Evolutionary conservation across 106 monocot species (phyloP).

Genomic region (Apostasia ramifera): DNA sequence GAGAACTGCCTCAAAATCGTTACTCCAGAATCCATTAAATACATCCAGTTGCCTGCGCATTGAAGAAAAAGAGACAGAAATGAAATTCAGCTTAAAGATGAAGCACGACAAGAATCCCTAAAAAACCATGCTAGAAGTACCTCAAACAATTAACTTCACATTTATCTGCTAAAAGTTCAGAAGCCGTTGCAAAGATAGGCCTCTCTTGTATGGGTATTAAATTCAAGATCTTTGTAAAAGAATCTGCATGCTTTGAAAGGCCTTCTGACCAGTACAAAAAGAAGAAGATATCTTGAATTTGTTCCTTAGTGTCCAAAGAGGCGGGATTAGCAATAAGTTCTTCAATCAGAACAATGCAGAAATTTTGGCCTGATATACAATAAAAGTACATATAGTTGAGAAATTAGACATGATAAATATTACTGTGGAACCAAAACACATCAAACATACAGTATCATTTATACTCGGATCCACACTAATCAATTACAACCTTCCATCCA

Average conservation of each 20-base stretch:
- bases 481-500: too few relatives aligned
- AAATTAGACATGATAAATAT: neutral
- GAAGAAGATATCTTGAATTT: slow-evolving; percentile 70
- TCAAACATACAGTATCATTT: neutral
- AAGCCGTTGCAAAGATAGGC: slow-evolving; percentile 29
- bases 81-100: neutral
- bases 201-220: slow-evolving; percentile 42
- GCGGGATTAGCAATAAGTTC: slow-evolving; percentile 45
- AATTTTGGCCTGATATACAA: slow-evolving; percentile 57
- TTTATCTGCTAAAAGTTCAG: slow-evolving; percentile 30
- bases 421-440: neutral
- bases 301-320: slow-evolving; percentile 25
- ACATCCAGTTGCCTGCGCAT: slow-evolving; percentile 51
- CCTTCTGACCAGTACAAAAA: slow-evolving; percentile 70
- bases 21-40: slow-evolving; percentile 29
- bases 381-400: neutral
- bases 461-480: neutral
- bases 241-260: slow-evolving; percentile 67
- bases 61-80: neutral
- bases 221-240: slow-evolving; percentile 69
- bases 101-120: neutral
- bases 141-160: slow-evolving; percentile 23
- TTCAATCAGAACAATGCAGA: slow-evolving; percentile 72
- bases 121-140: slow-evolving; percentile 17
- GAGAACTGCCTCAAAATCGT: slow-evolving; percentile 75